A percentile compares a stretch with the other conserved stretches of the same genome.
Conservation (phyloP, 257 asterid genomes). For the Lantana camara region DNA sequence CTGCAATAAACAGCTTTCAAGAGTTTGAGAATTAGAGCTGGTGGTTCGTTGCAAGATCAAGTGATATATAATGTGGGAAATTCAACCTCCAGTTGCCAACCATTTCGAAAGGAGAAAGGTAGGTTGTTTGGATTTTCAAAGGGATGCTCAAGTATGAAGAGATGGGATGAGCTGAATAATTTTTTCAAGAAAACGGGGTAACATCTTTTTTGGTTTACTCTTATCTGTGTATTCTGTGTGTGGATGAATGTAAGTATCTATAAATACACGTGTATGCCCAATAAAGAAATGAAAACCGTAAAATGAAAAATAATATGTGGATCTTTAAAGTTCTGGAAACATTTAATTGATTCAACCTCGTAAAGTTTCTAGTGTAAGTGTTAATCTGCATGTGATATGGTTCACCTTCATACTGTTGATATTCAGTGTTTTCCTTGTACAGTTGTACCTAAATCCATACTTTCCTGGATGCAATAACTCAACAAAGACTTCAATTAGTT, state of each 20-base stretch:
- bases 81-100: conserved; percentile 51
- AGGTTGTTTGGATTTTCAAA: conserved; percentile 91
- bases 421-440: too few species aligned
- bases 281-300: too few species aligned
- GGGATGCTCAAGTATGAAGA: conserved; percentile 79
- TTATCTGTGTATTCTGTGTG: not conserved
- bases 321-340: too few species aligned
- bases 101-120: conserved; percentile 55
- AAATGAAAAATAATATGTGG: too few species aligned
- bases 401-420: too few species aligned
- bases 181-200: conserved; percentile 87
- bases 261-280: too few species aligned
- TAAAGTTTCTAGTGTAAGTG: too few species aligned
- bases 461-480: too few species aligned
- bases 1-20: conserved; percentile 94
- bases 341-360: too few species aligned
- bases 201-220: conserved; percentile 27
- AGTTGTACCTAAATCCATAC: too few species aligned
- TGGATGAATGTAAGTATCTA: not conserved
- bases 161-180: conserved; percentile 91
- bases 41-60: conserved; percentile 98
- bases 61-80: conserved; percentile 71
- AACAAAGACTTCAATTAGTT: too few species aligned
- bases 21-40: conserved; percentile 76
- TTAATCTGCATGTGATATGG: too few species aligned